Evolutionary conservation across 2,329 filamentous ascomycete genomes (phyloP).

Genomic region (Fusarium sp.): DNA sequence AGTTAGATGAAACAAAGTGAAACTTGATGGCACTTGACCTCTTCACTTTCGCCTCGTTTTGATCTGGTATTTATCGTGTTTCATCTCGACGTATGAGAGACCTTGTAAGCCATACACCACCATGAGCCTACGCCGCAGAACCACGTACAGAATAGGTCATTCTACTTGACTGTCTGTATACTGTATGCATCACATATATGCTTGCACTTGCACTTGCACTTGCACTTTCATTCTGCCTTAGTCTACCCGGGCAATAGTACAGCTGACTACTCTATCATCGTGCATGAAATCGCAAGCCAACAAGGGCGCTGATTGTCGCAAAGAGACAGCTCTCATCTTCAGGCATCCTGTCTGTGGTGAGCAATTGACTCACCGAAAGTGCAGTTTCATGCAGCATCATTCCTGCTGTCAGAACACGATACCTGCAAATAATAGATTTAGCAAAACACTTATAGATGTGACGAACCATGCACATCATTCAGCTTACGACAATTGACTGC

Average conservation of each 20-base stretch:
- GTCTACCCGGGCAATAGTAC: background rate
- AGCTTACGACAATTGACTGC: conserved; percentile 17
- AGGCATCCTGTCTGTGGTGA: background rate
- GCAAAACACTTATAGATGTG: background rate
- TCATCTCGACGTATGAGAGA: conserved; percentile 21
- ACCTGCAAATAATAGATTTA: background rate
- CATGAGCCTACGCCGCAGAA: conserved; percentile 9
- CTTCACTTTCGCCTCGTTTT: conserved; percentile 31
- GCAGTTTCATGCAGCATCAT: background rate
- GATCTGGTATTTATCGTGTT: background rate
- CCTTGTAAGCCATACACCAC: conserved; percentile 12
- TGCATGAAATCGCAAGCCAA: conserved; percentile 8
- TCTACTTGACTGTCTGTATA: conserved; percentile 1
- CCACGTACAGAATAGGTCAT: conserved; percentile 14
- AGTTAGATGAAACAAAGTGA: conserved; percentile 5
- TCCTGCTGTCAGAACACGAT: background rate
- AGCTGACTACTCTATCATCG: conserved; percentile 18
- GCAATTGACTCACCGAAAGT: background rate
- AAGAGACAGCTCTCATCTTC: background rate
- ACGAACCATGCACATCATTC: conserved; percentile 1
- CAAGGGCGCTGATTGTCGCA: background rate
- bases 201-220: background rate
- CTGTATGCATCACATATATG: conserved; percentile 8
- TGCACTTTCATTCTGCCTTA: background rate
- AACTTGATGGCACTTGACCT: background rate